Conservation (phyloP, 2,329 filamentous ascomycete species). For the Raffaelea albimanens region DNA sequence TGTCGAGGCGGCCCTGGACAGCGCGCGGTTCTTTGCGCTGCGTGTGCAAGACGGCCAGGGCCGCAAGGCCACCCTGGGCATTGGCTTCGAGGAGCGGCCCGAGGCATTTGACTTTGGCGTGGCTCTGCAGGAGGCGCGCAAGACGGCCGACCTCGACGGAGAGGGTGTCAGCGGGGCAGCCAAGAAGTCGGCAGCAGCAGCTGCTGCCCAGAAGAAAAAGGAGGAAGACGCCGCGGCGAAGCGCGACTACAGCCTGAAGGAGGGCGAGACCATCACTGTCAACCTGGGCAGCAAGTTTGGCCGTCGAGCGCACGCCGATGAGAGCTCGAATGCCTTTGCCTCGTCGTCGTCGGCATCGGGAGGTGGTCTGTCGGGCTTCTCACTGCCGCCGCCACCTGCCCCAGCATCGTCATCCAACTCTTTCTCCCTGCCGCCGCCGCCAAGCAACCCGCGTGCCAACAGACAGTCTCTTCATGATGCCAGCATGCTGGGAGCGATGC, state of each 20-base stretch:
- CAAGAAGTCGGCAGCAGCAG: slow-evolving; percentile 12
- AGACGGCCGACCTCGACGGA: slow-evolving; percentile 54
- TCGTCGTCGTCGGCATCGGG: slow-evolving; percentile 14
- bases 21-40: slow-evolving; percentile 75
- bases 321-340: slow-evolving; percentile 21
- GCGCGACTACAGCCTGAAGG: slow-evolving; percentile 76
- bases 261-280: slow-evolving; percentile 81
- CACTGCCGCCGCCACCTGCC: slow-evolving; percentile 61
- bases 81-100: slow-evolving; percentile 79
- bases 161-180: slow-evolving; percentile 18
- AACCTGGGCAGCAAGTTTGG: slow-evolving; percentile 55
- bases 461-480: slow-evolving; percentile 12
- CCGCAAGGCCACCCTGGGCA: slow-evolving; percentile 68
- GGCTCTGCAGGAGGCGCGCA: slow-evolving; percentile 67
- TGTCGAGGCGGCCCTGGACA: slow-evolving; percentile 73
- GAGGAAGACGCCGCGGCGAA: slow-evolving; percentile 32
- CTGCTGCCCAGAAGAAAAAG: slow-evolving; percentile 1
- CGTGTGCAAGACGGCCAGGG: slow-evolving; percentile 67
- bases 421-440: slow-evolving; percentile 49
- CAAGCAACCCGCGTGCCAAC: slow-evolving; percentile 31
- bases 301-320: too few species aligned
- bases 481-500: slow-evolving; percentile 23
- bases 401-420: slow-evolving; percentile 23
- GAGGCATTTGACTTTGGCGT: slow-evolving; percentile 83
- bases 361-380: slow-evolving; percentile 47